Conservation (phyloP, 1,284 basidiomycete genomes). For the Prillingera fragicola region DNA sequence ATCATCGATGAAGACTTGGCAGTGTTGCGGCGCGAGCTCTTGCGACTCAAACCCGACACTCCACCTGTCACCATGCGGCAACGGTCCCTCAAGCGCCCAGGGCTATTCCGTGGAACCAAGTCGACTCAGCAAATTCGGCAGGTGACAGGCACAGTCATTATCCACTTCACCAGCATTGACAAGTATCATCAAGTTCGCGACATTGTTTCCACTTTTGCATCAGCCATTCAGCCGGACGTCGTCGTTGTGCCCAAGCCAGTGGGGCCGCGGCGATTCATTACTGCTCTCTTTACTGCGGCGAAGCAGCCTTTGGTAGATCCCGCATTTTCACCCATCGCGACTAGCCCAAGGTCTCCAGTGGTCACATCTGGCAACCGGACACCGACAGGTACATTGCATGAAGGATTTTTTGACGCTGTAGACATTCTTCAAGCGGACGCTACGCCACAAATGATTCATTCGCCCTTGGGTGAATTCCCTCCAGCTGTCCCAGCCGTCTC, state of each 20-base stretch:
- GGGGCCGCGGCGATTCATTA: conserved; percentile 82
- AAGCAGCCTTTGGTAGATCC: conserved; percentile 80
- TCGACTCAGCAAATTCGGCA: conserved; percentile 52
- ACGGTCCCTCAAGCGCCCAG: conserved; percentile 9
- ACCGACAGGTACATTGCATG: conserved; percentile 17
- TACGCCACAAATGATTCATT: conserved; percentile 23
- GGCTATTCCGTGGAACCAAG: conserved; percentile 55
- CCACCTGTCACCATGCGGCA: conserved; percentile 2
- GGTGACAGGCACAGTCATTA: conserved; percentile 53
- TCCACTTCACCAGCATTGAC: conserved; percentile 83
- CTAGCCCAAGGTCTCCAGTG: conserved; percentile 69
- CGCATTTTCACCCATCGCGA: conserved; percentile 85
- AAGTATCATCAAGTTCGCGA: conserved; percentile 85
- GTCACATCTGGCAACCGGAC: conserved; percentile 29
- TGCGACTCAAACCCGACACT: conserved; percentile 61
- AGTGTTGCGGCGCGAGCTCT: conserved; percentile 65
- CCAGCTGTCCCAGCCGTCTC: conserved; percentile 15
- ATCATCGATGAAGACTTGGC: conserved; percentile 84
- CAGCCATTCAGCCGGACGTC: conserved; percentile 61
- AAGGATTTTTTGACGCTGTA: conserved; percentile 40
- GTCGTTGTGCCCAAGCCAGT: conserved; percentile 94
- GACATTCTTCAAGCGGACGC: conserved; percentile 1
- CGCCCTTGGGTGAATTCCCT: conserved; percentile 35
- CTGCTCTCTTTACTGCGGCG: conserved; percentile 78
- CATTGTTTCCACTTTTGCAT: conserved; percentile 56